Evolutionary conservation across 306 rosid genomes (phyloP), one percentile per base, ranked within the genome.

Genomic region (Cicer cuneatum): DNA sequence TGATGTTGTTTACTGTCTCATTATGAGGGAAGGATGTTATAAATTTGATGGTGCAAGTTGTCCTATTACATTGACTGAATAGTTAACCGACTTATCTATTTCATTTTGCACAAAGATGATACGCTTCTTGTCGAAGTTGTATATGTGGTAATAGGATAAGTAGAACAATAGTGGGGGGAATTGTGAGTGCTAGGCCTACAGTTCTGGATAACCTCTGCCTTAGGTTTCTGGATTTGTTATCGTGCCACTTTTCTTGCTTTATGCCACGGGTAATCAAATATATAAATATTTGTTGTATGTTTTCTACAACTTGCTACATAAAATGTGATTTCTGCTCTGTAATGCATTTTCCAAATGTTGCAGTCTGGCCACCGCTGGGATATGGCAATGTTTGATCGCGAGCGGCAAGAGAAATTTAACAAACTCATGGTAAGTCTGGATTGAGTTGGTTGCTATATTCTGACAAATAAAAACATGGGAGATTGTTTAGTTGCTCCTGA

Each of bases 321-420:
- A 75, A 78, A 29, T 81, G 60, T n/a, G 33, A 54, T 75, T 75
- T 69, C 38, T 63, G 75, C 71, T 78, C 49, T 52, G 47, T 39
- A 59, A 70, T 60, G 45, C 68, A 40, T 69, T 76, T 74, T 66
- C 75, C 37, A 51, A 56, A 80, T 81, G 68, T 65, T 76, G 73
- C 89, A 92, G 99, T 68, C 86, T 69, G 96, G 89, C 72, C 93
- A 88, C 80, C 90, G 82, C 46, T 95, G 99, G 99, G 99, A 95
- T 75, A 68, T 86, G 1, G 54, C 95, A 4, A 71, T 81, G 60
- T 94, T 94, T 77, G 99, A 95, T 68, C 88, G 81, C 10, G 99
- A 95, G 78, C 89, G 99, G 71, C 99, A 92, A 82, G 98, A 95
- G 68, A 95, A 95, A 70, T 95, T 95, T 90, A 92, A 92, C 76